Percentiles rank a stretch among this genome's conserved stretches.
Evolutionary conservation across 2,329 filamentous ascomycete genomes (phyloP).

Genomic region (Pleurostoma richardsiae): DNA sequence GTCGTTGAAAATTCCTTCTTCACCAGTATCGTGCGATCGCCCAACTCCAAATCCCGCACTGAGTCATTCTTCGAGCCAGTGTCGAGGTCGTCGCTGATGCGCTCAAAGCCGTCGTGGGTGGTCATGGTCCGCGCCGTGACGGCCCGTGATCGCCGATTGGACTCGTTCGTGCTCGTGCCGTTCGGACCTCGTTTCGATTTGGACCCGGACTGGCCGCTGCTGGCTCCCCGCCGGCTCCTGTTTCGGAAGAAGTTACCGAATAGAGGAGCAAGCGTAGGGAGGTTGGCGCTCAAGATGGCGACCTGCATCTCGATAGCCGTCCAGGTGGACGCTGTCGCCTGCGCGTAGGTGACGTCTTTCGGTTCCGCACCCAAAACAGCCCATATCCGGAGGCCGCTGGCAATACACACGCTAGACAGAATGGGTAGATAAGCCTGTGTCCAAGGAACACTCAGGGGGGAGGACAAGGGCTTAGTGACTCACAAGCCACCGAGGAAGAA

Average conservation of each 20-base stretch:
- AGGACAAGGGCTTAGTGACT: not conserved
- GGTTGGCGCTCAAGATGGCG: constrained; percentile 6
- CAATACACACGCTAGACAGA: constrained; percentile 3
- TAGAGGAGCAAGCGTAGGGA: constrained; percentile 4
- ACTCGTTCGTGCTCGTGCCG: not conserved
- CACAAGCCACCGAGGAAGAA: constrained; percentile 8
- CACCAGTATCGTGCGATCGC: not conserved
- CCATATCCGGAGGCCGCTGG: constrained; percentile 4
- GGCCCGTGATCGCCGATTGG: not conserved
- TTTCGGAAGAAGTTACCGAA: constrained; percentile 7
- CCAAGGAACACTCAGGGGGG: too few relatives aligned
- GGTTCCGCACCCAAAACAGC: constrained; percentile 6
- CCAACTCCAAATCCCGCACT: not conserved
- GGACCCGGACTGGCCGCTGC: not conserved
- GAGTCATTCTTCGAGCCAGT: not conserved
- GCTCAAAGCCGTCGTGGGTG: not conserved
- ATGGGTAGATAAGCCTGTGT: not conserved
- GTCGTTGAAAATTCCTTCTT: not conserved
- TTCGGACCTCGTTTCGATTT: not conserved
- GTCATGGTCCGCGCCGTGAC: not conserved
- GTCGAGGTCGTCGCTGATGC: not conserved
- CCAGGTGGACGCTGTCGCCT: constrained; percentile 10
- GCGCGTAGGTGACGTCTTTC: constrained; percentile 7
- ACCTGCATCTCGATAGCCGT: constrained; percentile 7
- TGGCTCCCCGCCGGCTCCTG: not conserved